phyloP scores from a whole-genome alignment of 2,329 filamentous ascomycete genomes.

The Pestalotiopsis sp. region DNA sequence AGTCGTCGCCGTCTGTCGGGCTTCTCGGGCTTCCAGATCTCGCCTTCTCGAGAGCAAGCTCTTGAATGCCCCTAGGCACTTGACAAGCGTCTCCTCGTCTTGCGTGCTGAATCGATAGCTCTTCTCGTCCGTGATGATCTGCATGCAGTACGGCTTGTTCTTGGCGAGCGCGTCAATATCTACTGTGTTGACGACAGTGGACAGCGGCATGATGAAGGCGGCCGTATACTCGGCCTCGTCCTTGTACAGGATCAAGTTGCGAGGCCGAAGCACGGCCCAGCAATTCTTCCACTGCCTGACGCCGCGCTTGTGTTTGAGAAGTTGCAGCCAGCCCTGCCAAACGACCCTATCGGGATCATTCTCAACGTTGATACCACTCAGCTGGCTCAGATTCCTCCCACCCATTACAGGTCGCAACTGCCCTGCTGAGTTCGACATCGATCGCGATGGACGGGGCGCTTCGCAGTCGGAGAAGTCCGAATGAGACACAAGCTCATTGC shows the following conservation, averaged over 20 bases:
- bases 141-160: constrained; percentile 83
- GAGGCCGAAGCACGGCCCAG: constrained; percentile 87
- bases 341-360: constrained; percentile 84
- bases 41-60: constrained; percentile 74
- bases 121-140: constrained; percentile 92
- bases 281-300: constrained; percentile 92
- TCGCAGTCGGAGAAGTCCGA: constrained; percentile 84
- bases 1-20: constrained; percentile 19
- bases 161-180: constrained; percentile 87
- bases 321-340: constrained; percentile 87
- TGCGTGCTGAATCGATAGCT: constrained; percentile 74
- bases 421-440: constrained; percentile 30
- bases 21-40: constrained; percentile 54
- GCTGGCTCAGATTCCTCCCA: constrained; percentile 61
- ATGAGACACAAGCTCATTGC: constrained; percentile 71
- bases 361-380: constrained; percentile 56
- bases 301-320: constrained; percentile 78
- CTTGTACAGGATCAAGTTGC: constrained; percentile 88
- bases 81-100: constrained; percentile 79
- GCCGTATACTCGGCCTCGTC: constrained; percentile 89
- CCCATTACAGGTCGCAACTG: constrained; percentile 36
- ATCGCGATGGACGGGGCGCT: constrained; percentile 41
- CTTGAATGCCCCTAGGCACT: constrained; percentile 88
- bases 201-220: constrained; percentile 76
- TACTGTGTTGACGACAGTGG: constrained; percentile 82